Evolutionary conservation across 495 filamentous ascomycete species (phyloP).

Genomic region (Penicillium soppii): DNA sequence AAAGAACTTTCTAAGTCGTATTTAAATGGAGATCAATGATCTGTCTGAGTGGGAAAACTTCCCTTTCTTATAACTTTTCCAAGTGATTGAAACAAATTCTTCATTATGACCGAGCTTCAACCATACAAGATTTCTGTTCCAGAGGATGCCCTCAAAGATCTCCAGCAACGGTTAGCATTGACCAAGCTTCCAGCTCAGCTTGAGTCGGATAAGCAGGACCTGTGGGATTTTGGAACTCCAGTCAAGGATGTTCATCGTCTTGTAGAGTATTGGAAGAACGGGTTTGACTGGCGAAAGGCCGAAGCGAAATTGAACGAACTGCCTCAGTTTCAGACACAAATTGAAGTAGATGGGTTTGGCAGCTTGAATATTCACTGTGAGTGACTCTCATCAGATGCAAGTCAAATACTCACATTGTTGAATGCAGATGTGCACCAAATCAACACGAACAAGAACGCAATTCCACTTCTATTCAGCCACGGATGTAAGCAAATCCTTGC

Average conservation of each 20-base stretch:
- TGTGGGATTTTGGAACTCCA: conserved; percentile 41
- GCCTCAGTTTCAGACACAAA: conserved; percentile 39
- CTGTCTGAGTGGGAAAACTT: too few relatives aligned
- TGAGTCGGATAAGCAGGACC: conserved; percentile 35
- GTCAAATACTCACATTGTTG: too few relatives aligned
- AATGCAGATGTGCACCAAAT: conserved; percentile 38
- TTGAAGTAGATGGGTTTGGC: conserved; percentile 44
- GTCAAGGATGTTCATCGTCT: conserved; percentile 37
- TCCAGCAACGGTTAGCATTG: conserved; percentile 37
- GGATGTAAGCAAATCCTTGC: conserved; percentile 29
- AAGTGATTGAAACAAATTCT: background rate
- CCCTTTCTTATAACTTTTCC: background rate
- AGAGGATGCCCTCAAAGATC: conserved; percentile 31
- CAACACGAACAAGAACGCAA: conserved; percentile 30
- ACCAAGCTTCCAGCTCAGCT: conserved; percentile 36
- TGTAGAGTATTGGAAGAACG: conserved; percentile 35
- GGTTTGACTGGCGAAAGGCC: conserved; percentile 43
- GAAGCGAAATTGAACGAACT: conserved; percentile 44
- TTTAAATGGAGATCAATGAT: too few relatives aligned
- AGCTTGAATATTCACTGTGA: conserved; percentile 41
- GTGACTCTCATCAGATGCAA: background rate
- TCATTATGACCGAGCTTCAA: conserved; percentile 14
- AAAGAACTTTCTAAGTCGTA: background rate
- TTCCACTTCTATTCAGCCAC: conserved; percentile 47
- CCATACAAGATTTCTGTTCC: conserved; percentile 39